Evolutionary conservation across 208 protist species (phyloP).

Genomic region (Wallacemonas collosoma): DNA sequence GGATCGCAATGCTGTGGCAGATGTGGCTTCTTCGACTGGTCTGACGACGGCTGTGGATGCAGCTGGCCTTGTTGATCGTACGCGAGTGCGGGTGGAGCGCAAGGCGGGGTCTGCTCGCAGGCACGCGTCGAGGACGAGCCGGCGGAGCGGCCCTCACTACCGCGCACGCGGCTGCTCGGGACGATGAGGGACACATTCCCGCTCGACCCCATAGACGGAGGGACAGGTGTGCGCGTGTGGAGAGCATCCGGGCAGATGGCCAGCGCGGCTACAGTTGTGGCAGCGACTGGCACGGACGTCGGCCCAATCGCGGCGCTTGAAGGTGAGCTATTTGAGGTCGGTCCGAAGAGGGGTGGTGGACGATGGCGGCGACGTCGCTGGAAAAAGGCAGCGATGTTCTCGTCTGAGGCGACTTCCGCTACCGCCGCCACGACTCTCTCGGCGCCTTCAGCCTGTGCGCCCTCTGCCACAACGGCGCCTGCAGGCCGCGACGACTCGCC

Average conservation of each 20-base stretch:
- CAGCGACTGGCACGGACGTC: background rate
- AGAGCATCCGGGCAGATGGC: too few relatives aligned
- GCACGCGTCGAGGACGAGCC: too few relatives aligned
- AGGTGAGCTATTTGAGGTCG: background rate
- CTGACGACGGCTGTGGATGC: too few relatives aligned
- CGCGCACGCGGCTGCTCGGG: too few relatives aligned
- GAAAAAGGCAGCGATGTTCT: slow-evolving; percentile 2
- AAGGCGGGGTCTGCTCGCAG: background rate
- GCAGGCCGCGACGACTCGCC: too few relatives aligned
- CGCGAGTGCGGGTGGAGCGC: background rate
- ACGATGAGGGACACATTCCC: too few relatives aligned
- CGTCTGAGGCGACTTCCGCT: background rate
- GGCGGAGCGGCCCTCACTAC: too few relatives aligned
- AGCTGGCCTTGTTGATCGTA: background rate
- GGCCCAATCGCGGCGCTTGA: background rate
- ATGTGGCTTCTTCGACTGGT: background rate
- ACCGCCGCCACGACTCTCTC: background rate
- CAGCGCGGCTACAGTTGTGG: background rate
- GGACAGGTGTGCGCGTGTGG: too few relatives aligned
- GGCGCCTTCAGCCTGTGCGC: background rate
- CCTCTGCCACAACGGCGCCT: background rate
- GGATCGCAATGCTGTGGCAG: background rate
- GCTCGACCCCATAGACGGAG: too few relatives aligned
- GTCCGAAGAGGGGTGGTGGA: slow-evolving; percentile 55
- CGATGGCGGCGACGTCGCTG: slow-evolving; percentile 40